These are phyloP conservation scores for Cladosporium colombiae DNA, from an alignment of 2,329 filamentous ascomycete species.

Conservation along the genomic window DNA sequence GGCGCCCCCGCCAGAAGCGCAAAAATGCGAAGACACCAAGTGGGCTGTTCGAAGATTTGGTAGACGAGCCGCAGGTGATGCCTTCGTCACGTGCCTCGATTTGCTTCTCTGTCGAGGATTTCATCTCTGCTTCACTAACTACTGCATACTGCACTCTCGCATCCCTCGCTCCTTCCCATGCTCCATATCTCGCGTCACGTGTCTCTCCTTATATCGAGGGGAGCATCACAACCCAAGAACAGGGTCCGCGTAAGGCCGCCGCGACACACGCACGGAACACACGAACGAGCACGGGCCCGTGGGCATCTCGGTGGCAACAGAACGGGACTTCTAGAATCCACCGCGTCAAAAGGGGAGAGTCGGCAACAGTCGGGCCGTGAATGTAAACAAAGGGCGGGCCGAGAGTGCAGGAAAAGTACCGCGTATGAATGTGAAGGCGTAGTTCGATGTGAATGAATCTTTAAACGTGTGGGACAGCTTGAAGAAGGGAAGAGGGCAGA, in stretches of 20 bases:
- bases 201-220: constrained; percentile 21
- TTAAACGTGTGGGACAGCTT: too few relatives aligned
- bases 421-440: too few relatives aligned
- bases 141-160: not conserved
- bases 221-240: constrained; percentile 23
- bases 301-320: constrained; percentile 8
- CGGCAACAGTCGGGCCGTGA: not conserved
- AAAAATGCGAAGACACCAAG: constrained; percentile 11
- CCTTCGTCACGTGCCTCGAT: not conserved
- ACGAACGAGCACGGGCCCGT: not conserved
- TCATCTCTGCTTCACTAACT: not conserved
- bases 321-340: not conserved
- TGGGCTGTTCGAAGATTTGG: constrained; percentile 9
- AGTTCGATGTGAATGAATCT: too few relatives aligned
- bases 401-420: not conserved
- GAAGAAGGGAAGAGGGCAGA: too few relatives aligned
- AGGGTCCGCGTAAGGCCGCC: constrained; percentile 5
- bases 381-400: not conserved
- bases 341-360: not conserved
- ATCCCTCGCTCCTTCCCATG: not conserved
- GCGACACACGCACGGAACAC: constrained; percentile 7
- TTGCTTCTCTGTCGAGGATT: not conserved
- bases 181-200: not conserved
- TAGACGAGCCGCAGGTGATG: not conserved
- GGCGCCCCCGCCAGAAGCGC: constrained; percentile 4